Percentiles rank a stretch among this genome's conserved stretches.
These are phyloP conservation scores for Rhizoclosmatium globosum DNA, from an alignment of 192 early-diverging fungal species.

Conservation along the genomic window DNA sequence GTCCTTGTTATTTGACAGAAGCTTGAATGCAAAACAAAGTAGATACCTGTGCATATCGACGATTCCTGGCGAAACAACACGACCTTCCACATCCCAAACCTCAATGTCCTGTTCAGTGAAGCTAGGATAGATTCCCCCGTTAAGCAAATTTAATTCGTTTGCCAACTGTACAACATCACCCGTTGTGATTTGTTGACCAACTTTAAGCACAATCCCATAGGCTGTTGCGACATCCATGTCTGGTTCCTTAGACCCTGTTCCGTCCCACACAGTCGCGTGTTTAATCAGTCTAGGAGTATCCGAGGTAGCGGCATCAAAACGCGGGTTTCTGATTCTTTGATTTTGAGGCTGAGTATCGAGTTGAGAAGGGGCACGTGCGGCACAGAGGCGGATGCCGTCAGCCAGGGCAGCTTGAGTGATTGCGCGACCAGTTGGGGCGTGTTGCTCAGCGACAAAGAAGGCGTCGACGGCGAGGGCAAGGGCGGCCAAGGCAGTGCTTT, in stretches of 20 bases:
- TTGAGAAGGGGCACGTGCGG: background rate
- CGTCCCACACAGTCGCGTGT: conserved; percentile 19
- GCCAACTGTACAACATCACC: background rate
- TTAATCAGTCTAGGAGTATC: conserved; percentile 34
- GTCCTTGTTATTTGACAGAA: background rate
- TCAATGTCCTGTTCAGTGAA: background rate
- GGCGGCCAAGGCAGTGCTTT: conserved; percentile 4
- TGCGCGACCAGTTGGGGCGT: no score
- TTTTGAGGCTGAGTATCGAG: background rate
- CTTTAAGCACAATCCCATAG: background rate
- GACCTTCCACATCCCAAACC: conserved; percentile 63
- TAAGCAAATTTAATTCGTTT: background rate
- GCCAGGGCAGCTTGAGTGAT: background rate
- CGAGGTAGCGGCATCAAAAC: background rate
- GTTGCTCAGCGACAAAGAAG: background rate
- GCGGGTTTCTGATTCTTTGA: background rate
- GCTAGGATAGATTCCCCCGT: background rate
- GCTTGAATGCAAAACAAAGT: background rate
- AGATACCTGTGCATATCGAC: conserved; percentile 73
- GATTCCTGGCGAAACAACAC: conserved; percentile 77
- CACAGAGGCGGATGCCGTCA: background rate
- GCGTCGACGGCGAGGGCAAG: conserved; percentile 12
- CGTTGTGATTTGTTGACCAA: background rate
- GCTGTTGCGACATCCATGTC: background rate
- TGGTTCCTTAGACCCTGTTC: background rate